These are phyloP conservation scores for Orobanche coerulescens DNA, from an alignment of 257 asterid genomes.

Conservation along the genomic window DNA sequence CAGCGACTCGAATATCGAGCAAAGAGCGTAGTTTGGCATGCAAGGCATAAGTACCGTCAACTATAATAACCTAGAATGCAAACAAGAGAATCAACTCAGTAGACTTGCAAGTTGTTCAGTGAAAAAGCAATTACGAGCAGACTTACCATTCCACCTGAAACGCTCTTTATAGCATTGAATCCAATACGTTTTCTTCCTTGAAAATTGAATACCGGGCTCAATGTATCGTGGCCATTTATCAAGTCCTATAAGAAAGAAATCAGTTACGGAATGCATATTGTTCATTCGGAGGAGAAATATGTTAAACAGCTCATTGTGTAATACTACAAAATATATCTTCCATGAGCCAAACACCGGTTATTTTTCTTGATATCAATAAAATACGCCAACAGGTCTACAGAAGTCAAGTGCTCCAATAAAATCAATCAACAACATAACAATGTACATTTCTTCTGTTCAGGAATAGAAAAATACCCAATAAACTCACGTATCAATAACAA, in stretches of 20 bases:
- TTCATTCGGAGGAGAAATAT: background rate
- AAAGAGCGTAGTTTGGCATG: slow-evolving; percentile 89
- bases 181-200: slow-evolving; percentile 80
- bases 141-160: slow-evolving; percentile 89
- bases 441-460: background rate
- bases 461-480: background rate
- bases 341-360: background rate
- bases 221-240: slow-evolving; percentile 65
- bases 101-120: background rate
- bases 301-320: background rate
- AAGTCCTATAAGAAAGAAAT: slow-evolving; percentile 52
- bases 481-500: background rate
- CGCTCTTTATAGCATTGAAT: slow-evolving; percentile 42
- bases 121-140: slow-evolving; percentile 15
- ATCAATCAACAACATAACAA: slow-evolving; percentile 3
- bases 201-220: slow-evolving; percentile 73
- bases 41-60: slow-evolving; percentile 93
- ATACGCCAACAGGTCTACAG: slow-evolving; percentile 2
- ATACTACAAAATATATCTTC: background rate
- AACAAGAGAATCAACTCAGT: slow-evolving; percentile 20
- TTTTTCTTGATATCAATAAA: background rate
- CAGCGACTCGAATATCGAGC: slow-evolving; percentile 98
- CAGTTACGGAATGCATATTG: slow-evolving; percentile 17
- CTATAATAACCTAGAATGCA: slow-evolving; percentile 63
- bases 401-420: background rate